Evolutionary conservation across 495 filamentous ascomycete genomes (phyloP).

Genomic region (Neurospora sp.): DNA sequence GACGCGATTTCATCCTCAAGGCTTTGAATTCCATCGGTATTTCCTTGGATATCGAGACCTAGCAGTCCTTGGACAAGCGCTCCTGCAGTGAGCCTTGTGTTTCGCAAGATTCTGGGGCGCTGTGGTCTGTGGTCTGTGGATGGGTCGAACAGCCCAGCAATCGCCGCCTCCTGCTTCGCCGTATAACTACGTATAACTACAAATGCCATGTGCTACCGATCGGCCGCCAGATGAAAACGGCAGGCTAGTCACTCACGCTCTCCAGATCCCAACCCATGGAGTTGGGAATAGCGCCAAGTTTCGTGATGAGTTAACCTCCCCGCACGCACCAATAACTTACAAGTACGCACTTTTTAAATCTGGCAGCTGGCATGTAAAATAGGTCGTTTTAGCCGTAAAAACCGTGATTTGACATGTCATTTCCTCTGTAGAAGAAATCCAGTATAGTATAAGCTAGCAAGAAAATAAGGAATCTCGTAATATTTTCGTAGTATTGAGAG

Average conservation of each 20-base stretch:
- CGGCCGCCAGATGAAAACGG: neutral
- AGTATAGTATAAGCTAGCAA: too few species aligned
- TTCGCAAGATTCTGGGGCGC: neutral
- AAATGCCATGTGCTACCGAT: neutral
- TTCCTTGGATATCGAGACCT: neutral
- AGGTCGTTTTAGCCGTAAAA: too few species aligned
- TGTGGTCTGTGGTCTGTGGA: neutral
- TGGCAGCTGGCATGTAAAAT: too few species aligned
- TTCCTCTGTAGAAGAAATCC: too few species aligned
- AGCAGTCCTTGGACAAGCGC: neutral
- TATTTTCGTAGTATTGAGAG: too few species aligned
- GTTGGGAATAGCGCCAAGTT: constrained; percentile 11
- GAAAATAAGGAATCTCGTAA: too few species aligned
- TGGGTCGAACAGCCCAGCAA: neutral
- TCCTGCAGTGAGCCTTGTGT: neutral
- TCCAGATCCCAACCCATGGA: constrained; percentile 4
- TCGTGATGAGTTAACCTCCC: too few species aligned
- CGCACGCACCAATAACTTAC: too few species aligned
- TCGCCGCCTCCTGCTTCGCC: neutral
- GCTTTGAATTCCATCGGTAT: neutral
- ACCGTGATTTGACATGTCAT: too few species aligned
- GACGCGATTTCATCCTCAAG: neutral
- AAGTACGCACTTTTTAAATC: too few species aligned
- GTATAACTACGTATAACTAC: neutral
- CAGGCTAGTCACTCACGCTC: neutral